Evolutionary conservation across 805 yeast species (phyloP).

Genomic region (Candida khao-thaluensis): DNA sequence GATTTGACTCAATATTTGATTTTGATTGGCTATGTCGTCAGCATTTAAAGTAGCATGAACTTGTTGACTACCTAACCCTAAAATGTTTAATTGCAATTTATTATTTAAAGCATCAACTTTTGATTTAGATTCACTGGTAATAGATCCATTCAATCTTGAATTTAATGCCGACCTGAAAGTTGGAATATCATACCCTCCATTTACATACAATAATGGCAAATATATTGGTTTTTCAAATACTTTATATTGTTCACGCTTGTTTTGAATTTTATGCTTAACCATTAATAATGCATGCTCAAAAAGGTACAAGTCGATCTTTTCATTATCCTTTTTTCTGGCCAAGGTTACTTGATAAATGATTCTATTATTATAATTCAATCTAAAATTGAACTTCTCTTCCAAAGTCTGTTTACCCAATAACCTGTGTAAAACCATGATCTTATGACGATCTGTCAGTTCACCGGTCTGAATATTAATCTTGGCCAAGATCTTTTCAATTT

Average conservation of each 20-base stretch:
- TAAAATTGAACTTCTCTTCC: slow-evolving; percentile 82
- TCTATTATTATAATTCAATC: slow-evolving; percentile 77
- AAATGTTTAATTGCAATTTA: slow-evolving; percentile 50
- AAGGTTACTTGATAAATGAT: slow-evolving; percentile 77
- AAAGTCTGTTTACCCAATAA: slow-evolving; percentile 68
- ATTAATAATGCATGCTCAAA: slow-evolving; percentile 86
- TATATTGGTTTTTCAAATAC: slow-evolving; percentile 90
- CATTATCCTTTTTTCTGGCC: slow-evolving; percentile 67
- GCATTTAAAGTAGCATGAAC: slow-evolving; percentile 55
- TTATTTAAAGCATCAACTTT: slow-evolving; percentile 20
- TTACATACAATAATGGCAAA: slow-evolving; percentile 67
- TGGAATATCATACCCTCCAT: slow-evolving; percentile 79
- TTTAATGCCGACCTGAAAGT: slow-evolving; percentile 47
- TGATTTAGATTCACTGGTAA: slow-evolving; percentile 35
- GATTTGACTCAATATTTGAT: slow-evolving; percentile 76
- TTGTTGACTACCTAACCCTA: slow-evolving; percentile 54
- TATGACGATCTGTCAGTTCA: slow-evolving; percentile 88
- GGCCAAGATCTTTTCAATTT: slow-evolving; percentile 70
- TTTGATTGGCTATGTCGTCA: slow-evolving; percentile 60
- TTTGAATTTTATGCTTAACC: slow-evolving; percentile 80
- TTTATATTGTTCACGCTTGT: slow-evolving; percentile 86
- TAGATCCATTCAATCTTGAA: slow-evolving; percentile 33
- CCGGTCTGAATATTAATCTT: slow-evolving; percentile 88
- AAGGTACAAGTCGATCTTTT: slow-evolving; percentile 79
- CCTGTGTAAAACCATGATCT: slow-evolving; percentile 69